A percentile compares a stretch with the other conserved stretches of the same genome.
These are phyloP conservation scores for Cutaneotrichosporon curvatum DNA, from an alignment of 1,284 basidiomycete species.

Conservation along the genomic window DNA sequence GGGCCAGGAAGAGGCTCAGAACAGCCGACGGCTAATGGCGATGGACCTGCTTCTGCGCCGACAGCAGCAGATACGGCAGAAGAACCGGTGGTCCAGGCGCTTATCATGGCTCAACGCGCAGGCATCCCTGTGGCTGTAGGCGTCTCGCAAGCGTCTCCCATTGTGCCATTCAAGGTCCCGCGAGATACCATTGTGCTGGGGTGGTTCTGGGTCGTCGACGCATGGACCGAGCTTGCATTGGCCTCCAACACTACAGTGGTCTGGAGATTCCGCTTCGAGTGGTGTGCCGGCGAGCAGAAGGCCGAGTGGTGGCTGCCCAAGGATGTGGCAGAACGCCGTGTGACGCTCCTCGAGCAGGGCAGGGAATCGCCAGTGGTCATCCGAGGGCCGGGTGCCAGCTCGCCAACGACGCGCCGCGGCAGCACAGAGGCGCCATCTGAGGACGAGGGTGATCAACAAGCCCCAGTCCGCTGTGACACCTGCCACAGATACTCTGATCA, in stretches of 20 bases:
- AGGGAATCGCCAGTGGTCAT: not conserved
- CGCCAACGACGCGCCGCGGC: conserved; percentile 16
- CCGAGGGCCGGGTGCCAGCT: conserved; percentile 11
- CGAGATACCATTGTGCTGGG: conserved; percentile 36
- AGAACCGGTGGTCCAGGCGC: conserved; percentile 23
- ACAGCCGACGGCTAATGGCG: not conserved
- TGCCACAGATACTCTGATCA: conserved; percentile 12
- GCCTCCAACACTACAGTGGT: conserved; percentile 1
- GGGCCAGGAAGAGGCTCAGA: not conserved
- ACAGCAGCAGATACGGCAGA: not conserved
- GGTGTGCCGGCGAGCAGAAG: conserved; percentile 25
- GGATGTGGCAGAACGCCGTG: conserved; percentile 1
- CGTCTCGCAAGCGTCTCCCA: conserved; percentile 31
- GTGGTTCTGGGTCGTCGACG: conserved; percentile 44
- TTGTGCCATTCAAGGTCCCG: conserved; percentile 34
- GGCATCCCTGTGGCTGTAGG: conserved; percentile 35
- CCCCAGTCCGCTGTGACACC: not conserved
- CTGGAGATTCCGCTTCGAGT: conserved; percentile 43
- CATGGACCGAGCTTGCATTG: conserved; percentile 43
- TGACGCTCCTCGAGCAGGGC: conserved; percentile 3
- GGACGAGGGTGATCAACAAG: not conserved
- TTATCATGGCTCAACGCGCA: conserved; percentile 34
- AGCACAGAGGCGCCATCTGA: not conserved
- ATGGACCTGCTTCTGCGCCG: not conserved
- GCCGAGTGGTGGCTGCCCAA: conserved; percentile 34